Conservation (phyloP, 805 yeast genomes). For the Kockiozyma suomiensis region DNA sequence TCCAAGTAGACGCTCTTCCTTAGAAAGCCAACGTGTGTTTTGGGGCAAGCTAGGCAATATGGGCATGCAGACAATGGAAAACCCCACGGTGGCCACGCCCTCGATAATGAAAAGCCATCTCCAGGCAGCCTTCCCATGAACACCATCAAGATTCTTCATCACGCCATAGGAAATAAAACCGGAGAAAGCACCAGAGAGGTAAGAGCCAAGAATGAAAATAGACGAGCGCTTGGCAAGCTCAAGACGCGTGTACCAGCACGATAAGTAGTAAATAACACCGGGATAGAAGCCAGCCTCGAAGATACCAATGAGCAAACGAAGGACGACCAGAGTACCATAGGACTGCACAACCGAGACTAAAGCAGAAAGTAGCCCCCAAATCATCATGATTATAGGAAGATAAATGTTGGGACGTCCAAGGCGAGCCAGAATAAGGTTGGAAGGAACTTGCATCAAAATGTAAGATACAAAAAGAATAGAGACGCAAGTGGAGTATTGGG, state of each 20-base stretch:
- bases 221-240: conserved; percentile 56
- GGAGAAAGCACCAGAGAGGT: conserved; percentile 55
- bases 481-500: conserved; percentile 53
- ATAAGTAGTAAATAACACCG: conserved; percentile 53
- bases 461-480: conserved; percentile 56
- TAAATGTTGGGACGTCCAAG: conserved; percentile 56
- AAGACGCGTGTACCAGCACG: conserved; percentile 58
- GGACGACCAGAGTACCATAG: conserved; percentile 50
- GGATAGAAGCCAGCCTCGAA: conserved; percentile 55
- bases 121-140: conserved; percentile 53
- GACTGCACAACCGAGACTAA: conserved; percentile 51
- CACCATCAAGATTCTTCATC: conserved; percentile 48
- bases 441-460: conserved; percentile 53
- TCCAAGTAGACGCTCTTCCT: conserved; percentile 50
- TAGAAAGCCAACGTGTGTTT: conserved; percentile 51
- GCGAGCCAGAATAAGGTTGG: conserved; percentile 51
- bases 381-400: conserved; percentile 52
- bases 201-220: conserved; percentile 54
- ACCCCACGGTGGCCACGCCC: conserved; percentile 55
- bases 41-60: conserved; percentile 58
- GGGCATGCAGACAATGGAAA: conserved; percentile 51
- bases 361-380: conserved; percentile 52
- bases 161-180: conserved; percentile 61
- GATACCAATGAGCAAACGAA: conserved; percentile 52
- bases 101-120: conserved; percentile 60